These are phyloP conservation scores for Tremella mesenterica DNA, from an alignment of 768 basidiomycete species.

Conservation along the genomic window DNA sequence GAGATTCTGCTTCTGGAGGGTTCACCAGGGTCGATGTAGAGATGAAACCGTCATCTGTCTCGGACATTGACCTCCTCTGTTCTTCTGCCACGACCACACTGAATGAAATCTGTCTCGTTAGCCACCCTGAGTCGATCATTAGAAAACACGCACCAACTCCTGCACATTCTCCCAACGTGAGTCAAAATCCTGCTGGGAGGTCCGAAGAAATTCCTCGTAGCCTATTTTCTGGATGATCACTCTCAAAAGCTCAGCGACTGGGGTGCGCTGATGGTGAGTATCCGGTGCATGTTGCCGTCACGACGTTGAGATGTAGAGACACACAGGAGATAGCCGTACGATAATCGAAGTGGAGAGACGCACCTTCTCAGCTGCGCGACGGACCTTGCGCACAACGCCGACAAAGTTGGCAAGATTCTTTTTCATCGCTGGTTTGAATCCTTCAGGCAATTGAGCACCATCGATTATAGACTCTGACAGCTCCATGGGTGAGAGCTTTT, in stretches of 20 bases:
- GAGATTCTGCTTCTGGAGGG: too few relatives aligned
- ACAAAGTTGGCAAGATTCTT: constrained; percentile 59
- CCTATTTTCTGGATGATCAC: constrained; percentile 53
- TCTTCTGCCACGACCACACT: constrained; percentile 40
- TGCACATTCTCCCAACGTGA: constrained; percentile 76
- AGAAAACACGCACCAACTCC: constrained; percentile 51
- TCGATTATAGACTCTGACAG: constrained; percentile 60
- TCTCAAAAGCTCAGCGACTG: constrained; percentile 59
- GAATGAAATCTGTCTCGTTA: constrained; percentile 34
- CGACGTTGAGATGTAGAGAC: neutral
- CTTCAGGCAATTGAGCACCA: constrained; percentile 50
- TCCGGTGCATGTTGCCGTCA: too few relatives aligned
- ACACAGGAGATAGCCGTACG: neutral
- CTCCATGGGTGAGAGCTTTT: constrained; percentile 53
- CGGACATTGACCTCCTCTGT: constrained; percentile 10
- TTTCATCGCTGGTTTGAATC: constrained; percentile 60
- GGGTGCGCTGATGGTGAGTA: constrained; percentile 49
- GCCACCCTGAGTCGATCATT: neutral
- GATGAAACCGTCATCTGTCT: too few relatives aligned
- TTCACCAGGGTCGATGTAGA: too few relatives aligned
- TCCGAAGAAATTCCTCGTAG: constrained; percentile 62
- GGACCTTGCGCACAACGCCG: constrained; percentile 51
- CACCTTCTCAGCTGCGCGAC: constrained; percentile 54
- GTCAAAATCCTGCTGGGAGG: constrained; percentile 61
- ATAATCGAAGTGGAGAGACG: too few relatives aligned